phyloP scores from a whole-genome alignment of 108 stramenopile genomes.

The Hondaea fermentalgiana region DNA sequence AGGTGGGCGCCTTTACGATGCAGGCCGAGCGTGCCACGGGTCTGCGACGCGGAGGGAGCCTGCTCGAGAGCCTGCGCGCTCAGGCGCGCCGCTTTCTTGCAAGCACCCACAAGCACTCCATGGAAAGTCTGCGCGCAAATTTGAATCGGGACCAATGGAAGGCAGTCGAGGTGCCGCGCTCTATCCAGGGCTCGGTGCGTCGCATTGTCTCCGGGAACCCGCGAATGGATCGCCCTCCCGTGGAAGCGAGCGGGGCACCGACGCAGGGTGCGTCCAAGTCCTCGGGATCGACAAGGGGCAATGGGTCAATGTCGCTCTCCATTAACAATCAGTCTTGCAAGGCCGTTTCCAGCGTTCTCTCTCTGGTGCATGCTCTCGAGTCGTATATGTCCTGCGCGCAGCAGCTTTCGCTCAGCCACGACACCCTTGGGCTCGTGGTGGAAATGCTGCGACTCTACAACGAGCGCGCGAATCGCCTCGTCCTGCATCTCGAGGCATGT shows the following conservation, averaged over 20 bases:
- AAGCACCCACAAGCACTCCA: not conserved
- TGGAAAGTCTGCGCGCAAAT: not conserved
- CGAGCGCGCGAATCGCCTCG: not conserved
- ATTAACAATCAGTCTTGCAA: not conserved
- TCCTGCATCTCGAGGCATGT: not conserved
- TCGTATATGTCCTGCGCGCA: not conserved
- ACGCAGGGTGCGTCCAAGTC: not conserved
- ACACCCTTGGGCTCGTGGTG: not conserved
- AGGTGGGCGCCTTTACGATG: not conserved
- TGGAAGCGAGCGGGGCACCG: not conserved
- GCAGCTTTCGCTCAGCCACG: not conserved
- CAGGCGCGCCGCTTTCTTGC: not conserved
- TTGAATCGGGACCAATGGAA: not conserved
- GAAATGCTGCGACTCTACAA: constrained; percentile 2
- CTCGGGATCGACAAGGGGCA: not conserved
- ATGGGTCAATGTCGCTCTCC: not conserved
- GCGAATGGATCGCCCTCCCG: not conserved
- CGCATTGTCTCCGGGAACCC: not conserved
- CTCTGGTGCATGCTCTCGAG: not conserved
- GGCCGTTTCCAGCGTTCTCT: not conserved
- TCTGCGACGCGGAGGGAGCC: not conserved
- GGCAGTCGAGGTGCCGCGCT: not conserved
- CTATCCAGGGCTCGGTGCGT: not conserved
- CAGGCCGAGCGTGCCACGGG: not conserved
- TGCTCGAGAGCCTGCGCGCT: not conserved